Conservation (phyloP, 2,329 filamentous ascomycete species). For the Dactylellina cionopaga region DNA sequence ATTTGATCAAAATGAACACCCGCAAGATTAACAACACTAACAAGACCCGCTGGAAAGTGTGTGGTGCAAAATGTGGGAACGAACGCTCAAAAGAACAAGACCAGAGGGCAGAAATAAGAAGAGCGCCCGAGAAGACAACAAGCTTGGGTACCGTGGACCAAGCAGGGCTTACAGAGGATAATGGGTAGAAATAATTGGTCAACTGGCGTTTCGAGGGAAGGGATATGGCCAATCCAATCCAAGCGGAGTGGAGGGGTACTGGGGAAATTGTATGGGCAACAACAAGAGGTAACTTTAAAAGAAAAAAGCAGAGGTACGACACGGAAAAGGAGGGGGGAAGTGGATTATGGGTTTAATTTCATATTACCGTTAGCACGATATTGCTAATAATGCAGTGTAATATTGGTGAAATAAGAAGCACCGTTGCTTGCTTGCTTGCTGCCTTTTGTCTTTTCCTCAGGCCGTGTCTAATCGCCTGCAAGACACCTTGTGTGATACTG, state of each 20-base stretch:
- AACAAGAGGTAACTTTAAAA: slow-evolving; percentile 5
- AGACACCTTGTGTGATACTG: slow-evolving; percentile 39
- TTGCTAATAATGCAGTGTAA: slow-evolving; percentile 51
- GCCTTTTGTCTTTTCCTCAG: slow-evolving; percentile 5
- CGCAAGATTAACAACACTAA: slow-evolving; percentile 52
- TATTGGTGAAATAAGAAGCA: slow-evolving; percentile 25
- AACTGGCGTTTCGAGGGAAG: slow-evolving; percentile 52
- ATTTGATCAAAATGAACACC: slow-evolving; percentile 52
- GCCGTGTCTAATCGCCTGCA: slow-evolving; percentile 33
- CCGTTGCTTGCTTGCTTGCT: slow-evolving; percentile 2
- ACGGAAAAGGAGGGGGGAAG: slow-evolving; percentile 48
- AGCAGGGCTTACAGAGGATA: slow-evolving; percentile 51
- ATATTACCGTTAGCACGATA: slow-evolving; percentile 47
- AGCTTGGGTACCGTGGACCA: slow-evolving; percentile 51
- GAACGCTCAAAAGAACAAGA: slow-evolving; percentile 22
- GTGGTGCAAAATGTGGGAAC: slow-evolving; percentile 36
- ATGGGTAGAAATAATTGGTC: slow-evolving; percentile 51
- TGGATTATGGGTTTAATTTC: slow-evolving; percentile 43
- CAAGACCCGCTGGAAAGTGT: slow-evolving; percentile 38
- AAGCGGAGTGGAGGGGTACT: slow-evolving; percentile 48
- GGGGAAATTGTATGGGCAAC: slow-evolving; percentile 43
- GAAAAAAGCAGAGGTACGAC: slow-evolving; percentile 43
- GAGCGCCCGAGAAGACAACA: slow-evolving; percentile 37
- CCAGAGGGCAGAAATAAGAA: slow-evolving; percentile 13
- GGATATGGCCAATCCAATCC: slow-evolving; percentile 46